Evolutionary conservation across 257 asterid genomes (phyloP).

Genomic region (Solanum tarijense): DNA sequence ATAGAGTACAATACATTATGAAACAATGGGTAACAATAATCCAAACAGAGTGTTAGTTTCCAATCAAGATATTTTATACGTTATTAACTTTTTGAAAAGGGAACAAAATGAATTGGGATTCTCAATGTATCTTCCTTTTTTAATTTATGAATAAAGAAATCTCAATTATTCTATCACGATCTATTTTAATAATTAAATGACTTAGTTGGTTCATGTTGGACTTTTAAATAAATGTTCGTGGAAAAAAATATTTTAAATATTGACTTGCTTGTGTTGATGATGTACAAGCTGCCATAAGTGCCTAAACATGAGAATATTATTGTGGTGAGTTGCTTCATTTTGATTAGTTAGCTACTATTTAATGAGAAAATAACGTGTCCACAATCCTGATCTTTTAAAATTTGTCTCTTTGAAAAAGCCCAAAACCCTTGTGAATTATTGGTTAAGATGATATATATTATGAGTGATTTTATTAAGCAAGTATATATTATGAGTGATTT

Average conservation of each 20-base stretch:
- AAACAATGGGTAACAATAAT: no score
- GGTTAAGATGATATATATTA: not conserved
- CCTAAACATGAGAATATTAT: not conserved
- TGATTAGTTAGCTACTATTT: not conserved
- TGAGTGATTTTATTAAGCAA: no score
- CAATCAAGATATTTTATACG: no score
- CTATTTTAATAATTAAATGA: not conserved
- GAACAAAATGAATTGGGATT: not conserved
- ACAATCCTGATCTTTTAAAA: not conserved
- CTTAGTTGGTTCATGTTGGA: not conserved
- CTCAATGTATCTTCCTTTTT: no score
- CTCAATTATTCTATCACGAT: not conserved
- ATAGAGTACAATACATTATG: no score
- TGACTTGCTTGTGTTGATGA: not conserved
- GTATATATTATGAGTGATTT: no score
- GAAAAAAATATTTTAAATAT: not conserved
- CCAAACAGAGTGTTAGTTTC: no score
- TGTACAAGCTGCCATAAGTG: not conserved
- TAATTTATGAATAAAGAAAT: no score
- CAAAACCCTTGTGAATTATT: not conserved
- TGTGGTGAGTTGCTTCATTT: not conserved
- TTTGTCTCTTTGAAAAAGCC: not conserved
- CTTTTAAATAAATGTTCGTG: not conserved
- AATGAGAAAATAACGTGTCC: not conserved
- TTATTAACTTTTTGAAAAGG: not conserved